Evolutionary conservation across 1,284 basidiomycete genomes (phyloP).

Genomic region (Xerocomus amazonicus): DNA sequence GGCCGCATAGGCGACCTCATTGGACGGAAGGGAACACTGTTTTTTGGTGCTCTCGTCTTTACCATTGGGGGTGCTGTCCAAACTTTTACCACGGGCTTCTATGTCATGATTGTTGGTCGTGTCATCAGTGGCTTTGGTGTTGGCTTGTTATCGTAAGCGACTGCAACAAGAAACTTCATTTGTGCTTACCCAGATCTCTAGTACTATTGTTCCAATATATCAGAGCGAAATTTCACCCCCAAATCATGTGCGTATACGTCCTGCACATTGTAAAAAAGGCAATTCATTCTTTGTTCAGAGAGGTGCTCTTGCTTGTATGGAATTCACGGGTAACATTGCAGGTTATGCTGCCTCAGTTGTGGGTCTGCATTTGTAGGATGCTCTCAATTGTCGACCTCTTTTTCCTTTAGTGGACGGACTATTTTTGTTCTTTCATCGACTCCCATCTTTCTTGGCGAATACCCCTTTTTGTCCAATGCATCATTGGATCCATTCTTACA

Average conservation of each 20-base stretch:
- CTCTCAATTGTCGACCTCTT: not conserved
- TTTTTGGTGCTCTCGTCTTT: constrained; percentile 85
- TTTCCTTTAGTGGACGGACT: constrained; percentile 81
- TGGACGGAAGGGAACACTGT: constrained; percentile 85
- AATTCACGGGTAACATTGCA: constrained; percentile 92
- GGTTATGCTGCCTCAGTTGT: constrained; percentile 96
- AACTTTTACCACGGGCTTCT: constrained; percentile 83
- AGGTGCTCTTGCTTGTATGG: constrained; percentile 92
- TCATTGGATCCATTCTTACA: constrained; percentile 85
- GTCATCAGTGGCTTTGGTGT: constrained; percentile 92
- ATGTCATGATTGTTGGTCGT: constrained; percentile 84
- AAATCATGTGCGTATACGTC: constrained; percentile 64
- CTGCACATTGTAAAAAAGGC: not conserved
- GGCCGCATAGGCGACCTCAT: constrained; percentile 86
- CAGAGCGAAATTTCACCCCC: constrained; percentile 97
- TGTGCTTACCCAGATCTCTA: constrained; percentile 28
- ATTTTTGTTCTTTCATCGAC: constrained; percentile 86
- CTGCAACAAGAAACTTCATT: not conserved
- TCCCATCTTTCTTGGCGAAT: constrained; percentile 82
- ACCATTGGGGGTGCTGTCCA: constrained; percentile 88
- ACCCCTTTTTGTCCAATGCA: constrained; percentile 82
- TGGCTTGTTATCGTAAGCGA: constrained; percentile 82
- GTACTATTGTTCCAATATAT: constrained; percentile 97
- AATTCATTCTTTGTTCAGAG: constrained; percentile 46
- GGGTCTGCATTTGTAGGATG: constrained; percentile 33